Conservation (phyloP, 805 yeast species). For the Saccharomycopsis fibuligera region DNA sequence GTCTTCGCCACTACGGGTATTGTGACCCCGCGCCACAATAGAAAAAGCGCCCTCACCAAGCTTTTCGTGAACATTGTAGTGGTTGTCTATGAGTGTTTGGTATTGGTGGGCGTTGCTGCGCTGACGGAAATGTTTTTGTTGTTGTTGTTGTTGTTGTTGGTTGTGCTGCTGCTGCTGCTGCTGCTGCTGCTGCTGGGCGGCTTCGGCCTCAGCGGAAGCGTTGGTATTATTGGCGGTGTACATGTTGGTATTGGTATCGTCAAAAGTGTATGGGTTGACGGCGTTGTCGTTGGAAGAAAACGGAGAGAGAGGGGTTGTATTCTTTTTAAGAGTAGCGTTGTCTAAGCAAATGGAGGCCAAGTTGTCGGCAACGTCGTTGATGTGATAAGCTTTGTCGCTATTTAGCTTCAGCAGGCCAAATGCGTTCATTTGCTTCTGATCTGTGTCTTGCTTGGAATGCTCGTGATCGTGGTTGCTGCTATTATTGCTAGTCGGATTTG, state of each 20-base stretch:
- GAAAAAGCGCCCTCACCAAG: constrained; percentile 86
- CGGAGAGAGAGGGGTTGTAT: neutral
- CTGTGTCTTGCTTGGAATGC: neutral
- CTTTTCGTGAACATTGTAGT: constrained; percentile 33
- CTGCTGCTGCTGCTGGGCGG: neutral
- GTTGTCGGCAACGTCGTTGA: constrained; percentile 6
- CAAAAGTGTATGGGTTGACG: neutral
- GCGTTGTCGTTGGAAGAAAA: neutral
- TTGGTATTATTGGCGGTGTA: neutral
- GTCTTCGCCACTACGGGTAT: constrained; percentile 16
- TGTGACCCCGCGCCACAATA: constrained; percentile 55
- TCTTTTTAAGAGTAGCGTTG: neutral
- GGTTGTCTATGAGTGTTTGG: constrained; percentile 11
- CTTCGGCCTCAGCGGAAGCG: neutral
- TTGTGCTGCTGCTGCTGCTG: too few relatives aligned
- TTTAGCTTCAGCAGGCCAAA: neutral
- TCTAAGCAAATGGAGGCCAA: constrained; percentile 1
- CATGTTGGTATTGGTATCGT: neutral
- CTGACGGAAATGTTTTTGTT: too few relatives aligned
- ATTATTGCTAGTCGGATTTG: too few relatives aligned
- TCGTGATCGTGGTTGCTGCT: neutral
- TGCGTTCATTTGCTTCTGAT: neutral
- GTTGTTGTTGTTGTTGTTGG: too few relatives aligned
- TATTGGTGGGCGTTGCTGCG: neutral
- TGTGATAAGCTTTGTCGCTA: too few relatives aligned